These are phyloP conservation scores for Tetracladium setigerum DNA, from an alignment of 495 filamentous ascomycete species.

Conservation along the genomic window DNA sequence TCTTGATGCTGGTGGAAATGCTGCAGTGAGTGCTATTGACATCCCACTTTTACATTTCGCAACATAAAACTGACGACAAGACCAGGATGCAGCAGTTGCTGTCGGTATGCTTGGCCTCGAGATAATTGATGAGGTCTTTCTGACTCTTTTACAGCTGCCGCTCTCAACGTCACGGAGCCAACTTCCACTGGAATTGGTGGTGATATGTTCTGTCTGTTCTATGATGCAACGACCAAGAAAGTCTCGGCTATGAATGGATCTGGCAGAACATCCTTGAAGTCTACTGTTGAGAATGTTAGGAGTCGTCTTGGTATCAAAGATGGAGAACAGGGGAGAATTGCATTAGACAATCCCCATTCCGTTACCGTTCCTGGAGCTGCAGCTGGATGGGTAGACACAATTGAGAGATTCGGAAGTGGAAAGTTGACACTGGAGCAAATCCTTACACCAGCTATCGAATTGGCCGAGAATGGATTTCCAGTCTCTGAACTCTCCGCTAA, in stretches of 20 bases:
- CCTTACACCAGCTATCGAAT: constrained; percentile 71
- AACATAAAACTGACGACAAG: not conserved
- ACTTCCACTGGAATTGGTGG: constrained; percentile 93
- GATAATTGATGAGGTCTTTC: not conserved
- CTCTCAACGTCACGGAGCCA: constrained; percentile 89
- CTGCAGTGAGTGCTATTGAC: constrained; percentile 55
- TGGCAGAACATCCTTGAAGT: constrained; percentile 66
- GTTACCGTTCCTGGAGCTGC: constrained; percentile 86
- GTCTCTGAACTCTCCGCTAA: constrained; percentile 71
- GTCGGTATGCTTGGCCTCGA: constrained; percentile 41
- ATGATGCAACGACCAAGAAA: constrained; percentile 71
- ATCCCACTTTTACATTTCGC: constrained; percentile 6
- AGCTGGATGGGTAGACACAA: constrained; percentile 87
- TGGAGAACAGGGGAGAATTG: constrained; percentile 55
- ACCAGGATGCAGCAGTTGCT: constrained; percentile 87
- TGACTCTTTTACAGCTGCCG: constrained; percentile 52
- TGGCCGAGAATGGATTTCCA: constrained; percentile 85
- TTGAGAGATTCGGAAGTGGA: constrained; percentile 88
- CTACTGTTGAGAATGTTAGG: constrained; percentile 60
- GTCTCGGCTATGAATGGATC: constrained; percentile 87
- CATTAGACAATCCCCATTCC: constrained; percentile 67
- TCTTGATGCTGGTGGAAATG: constrained; percentile 82
- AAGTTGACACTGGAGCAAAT: constrained; percentile 74
- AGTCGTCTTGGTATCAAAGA: constrained; percentile 60
- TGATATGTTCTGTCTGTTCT: constrained; percentile 97